These are phyloP conservation scores for Trichoderma arundinaceum DNA, from an alignment of 2,329 filamentous ascomycete species.

Conservation along the genomic window DNA sequence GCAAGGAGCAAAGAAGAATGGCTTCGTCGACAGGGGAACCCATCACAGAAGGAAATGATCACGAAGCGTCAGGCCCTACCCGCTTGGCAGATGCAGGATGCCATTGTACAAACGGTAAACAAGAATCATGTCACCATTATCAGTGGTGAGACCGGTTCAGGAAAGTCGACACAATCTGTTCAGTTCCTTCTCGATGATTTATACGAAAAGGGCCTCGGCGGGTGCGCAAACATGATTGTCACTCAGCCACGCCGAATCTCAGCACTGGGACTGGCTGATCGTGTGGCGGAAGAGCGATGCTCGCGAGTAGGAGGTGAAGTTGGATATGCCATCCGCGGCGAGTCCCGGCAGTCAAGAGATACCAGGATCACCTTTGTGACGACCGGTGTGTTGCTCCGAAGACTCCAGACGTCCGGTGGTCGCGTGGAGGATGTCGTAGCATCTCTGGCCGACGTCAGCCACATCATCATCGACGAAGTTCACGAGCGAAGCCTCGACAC, in stretches of 20 bases:
- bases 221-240: constrained; percentile 86
- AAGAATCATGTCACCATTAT: constrained; percentile 91
- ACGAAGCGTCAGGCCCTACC: constrained; percentile 74
- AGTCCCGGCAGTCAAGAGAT: constrained; percentile 73
- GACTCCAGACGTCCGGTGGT: constrained; percentile 88
- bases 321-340: constrained; percentile 89
- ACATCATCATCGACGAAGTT: constrained; percentile 95
- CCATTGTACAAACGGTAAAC: constrained; percentile 76
- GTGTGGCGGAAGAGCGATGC: constrained; percentile 91
- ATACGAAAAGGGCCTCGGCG: constrained; percentile 75
- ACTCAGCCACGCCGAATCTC: constrained; percentile 96
- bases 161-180: constrained; percentile 95
- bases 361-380: constrained; percentile 97
- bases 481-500: constrained; percentile 95
- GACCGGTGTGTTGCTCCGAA: constrained; percentile 86
- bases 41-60: constrained; percentile 76
- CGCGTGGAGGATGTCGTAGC: constrained; percentile 78
- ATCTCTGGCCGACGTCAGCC: constrained; percentile 86
- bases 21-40: constrained; percentile 67
- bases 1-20: constrained; percentile 69
- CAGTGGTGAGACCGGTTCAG: constrained; percentile 93
- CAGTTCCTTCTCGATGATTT: constrained; percentile 95
- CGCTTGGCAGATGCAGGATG: constrained; percentile 82
- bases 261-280: constrained; percentile 88
- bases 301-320: constrained; percentile 82